Base-by-base conservation (phyloP, 257 asterid genomes). In the Rauvolfia tetraphylla region DNA sequence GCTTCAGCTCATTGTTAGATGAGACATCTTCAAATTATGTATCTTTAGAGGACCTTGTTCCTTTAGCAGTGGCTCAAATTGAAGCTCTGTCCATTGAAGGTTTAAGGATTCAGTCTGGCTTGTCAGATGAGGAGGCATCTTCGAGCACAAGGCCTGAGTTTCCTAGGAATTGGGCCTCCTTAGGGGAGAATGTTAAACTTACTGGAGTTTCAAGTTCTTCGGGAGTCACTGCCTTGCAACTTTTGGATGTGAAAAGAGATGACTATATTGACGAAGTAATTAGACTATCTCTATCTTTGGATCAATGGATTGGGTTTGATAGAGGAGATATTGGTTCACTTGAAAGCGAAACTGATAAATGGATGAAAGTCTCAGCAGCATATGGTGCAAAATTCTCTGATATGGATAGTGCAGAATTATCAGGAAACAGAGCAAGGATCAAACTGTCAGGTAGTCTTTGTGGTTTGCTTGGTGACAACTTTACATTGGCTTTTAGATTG, bases 31-130 rank as follows among this genome's bases (percentile, higher is more conserved):
- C 86, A 2, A 93, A 89, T 73, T 88, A 54, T 58, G 90, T 84
- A 33, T 74, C 87, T 75, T 77, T 80, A 33, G 89, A 87, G 81
- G 85, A 86, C 84, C 89, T 95, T 58, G 84, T 89, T 81, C 97
- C 95, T 33, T 56, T 82, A 79, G 87, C 87, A 14, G 69, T 90
- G 84, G 77, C 79, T 56, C 80, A 79, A 68, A 83, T 88, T 61
- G 97, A 92, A 84, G 83, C 90, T 74, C 96, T 92, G 75, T 74
- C 89, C 83, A 74, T 90, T 23, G 96, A 89, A 83, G 97, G 97
- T 71, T 81, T 90, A 42, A 89, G 87, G 87, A 87, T 93, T 83
- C 96, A 90, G 83, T 88, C 91, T 12, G 90, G 90, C 81, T 83
- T 89, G 87, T 80, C 88, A 72, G 81, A 80, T 76, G 86, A 81